Conservation (phyloP, 2,329 filamentous ascomycete genomes). For the Whalleya microplaca region DNA sequence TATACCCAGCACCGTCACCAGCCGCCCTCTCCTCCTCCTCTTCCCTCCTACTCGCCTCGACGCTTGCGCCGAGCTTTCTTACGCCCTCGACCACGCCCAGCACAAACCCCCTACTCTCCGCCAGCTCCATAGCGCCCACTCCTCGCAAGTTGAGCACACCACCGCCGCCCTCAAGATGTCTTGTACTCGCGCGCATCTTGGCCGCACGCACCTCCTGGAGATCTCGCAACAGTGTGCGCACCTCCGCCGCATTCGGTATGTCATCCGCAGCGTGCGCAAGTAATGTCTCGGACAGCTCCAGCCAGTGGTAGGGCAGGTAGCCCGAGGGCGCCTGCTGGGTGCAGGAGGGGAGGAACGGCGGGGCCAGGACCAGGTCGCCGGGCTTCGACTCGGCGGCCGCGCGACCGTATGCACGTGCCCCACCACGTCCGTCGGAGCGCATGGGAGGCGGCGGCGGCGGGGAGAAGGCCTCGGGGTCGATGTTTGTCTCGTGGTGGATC, state of each 20-base stretch:
- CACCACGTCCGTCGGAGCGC: slow-evolving; percentile 51
- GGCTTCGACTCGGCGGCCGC: slow-evolving; percentile 26
- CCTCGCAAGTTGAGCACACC: slow-evolving; percentile 72
- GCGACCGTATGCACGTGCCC: slow-evolving; percentile 42
- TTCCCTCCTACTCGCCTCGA: slow-evolving; percentile 77
- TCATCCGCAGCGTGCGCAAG: slow-evolving; percentile 86
- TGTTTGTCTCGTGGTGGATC: slow-evolving; percentile 77
- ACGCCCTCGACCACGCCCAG: slow-evolving; percentile 85
- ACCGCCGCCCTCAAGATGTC: slow-evolving; percentile 70
- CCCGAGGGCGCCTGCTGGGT: slow-evolving; percentile 70
- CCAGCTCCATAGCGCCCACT: slow-evolving; percentile 90
- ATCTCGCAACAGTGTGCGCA: slow-evolving; percentile 77
- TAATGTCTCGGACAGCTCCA: slow-evolving; percentile 86
- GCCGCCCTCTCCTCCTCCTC: slow-evolving; percentile 70
- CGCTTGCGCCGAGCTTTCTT: slow-evolving; percentile 78
- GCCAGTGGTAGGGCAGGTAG: slow-evolving; percentile 91
- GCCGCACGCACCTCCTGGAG: slow-evolving; percentile 86
- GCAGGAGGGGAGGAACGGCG: slow-evolving; percentile 80
- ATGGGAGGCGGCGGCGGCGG: slow-evolving; percentile 71
- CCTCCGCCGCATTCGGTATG: slow-evolving; percentile 71
- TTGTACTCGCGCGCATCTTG: slow-evolving; percentile 79
- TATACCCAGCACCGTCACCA: slow-evolving; percentile 62
- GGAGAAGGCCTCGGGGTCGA: slow-evolving; percentile 73
- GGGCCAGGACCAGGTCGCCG: slow-evolving; percentile 50
- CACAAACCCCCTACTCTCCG: slow-evolving; percentile 84